These are phyloP conservation scores for Clonostachys rosea DNA, from an alignment of 2,329 filamentous ascomycete genomes.

Conservation along the genomic window DNA sequence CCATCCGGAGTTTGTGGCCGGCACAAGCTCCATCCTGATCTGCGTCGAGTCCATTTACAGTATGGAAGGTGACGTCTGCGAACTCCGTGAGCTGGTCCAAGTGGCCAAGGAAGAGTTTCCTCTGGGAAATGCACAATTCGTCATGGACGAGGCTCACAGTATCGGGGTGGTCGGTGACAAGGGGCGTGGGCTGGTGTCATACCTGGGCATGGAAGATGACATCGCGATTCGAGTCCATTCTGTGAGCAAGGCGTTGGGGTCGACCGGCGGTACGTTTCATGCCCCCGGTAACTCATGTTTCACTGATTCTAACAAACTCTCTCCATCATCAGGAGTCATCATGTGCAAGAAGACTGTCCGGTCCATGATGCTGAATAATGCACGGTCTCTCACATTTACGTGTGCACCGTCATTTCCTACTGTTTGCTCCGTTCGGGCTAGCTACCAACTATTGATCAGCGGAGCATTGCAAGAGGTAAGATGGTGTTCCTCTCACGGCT, in stretches of 20 bases:
- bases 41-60: conserved; percentile 36
- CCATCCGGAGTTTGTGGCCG: conserved; percentile 19
- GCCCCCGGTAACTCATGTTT: conserved; percentile 13
- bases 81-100: conserved; percentile 28
- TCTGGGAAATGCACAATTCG: conserved; percentile 35
- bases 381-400: neutral
- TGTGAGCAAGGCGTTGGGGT: conserved; percentile 44
- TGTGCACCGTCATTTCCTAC: neutral
- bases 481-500: too few species aligned
- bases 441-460: too few species aligned
- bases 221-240: conserved; percentile 45
- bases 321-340: neutral
- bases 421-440: too few species aligned
- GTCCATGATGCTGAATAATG: neutral
- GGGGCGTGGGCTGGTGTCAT: conserved; percentile 42
- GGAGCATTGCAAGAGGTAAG: too few species aligned
- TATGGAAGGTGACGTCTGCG: conserved; percentile 40
- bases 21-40: conserved; percentile 25
- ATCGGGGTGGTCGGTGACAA: conserved; percentile 42
- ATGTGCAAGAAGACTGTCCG: neutral
- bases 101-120: conserved; percentile 22
- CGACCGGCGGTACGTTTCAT: neutral
- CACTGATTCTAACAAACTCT: too few species aligned
- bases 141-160: conserved; percentile 53
- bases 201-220: conserved; percentile 40